phyloP scores from a whole-genome alignment of 1,284 basidiomycete genomes.

The Thecaphora thlaspeos region DNA sequence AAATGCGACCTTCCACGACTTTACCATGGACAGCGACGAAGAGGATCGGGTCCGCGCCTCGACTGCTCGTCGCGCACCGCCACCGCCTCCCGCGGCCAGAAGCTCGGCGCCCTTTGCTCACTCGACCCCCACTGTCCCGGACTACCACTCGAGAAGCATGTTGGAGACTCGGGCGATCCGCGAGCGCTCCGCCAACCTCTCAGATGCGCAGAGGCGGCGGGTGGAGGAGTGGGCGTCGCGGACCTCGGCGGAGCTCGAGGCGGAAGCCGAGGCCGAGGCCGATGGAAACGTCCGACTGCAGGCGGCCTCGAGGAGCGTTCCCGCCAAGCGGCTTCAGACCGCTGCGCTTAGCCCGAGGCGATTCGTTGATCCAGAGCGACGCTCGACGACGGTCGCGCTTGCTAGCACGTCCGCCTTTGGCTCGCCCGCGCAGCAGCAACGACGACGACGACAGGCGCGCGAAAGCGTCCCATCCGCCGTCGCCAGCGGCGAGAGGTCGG shows the following conservation, averaged over 20 bases:
- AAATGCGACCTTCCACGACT: constrained; percentile 25
- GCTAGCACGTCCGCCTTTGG: neutral
- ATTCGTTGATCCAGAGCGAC: no score
- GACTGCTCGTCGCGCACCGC: neutral
- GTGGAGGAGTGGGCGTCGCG: neutral
- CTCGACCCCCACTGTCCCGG: neutral
- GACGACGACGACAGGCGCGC: neutral
- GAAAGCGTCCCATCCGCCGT: neutral
- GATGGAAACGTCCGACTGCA: neutral
- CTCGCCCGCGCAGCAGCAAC: neutral
- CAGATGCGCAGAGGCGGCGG: neutral
- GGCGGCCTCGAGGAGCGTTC: neutral
- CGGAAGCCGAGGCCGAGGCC: neutral
- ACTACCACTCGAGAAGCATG: neutral
- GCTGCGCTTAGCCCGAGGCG: no score
- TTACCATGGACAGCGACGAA: constrained; percentile 34
- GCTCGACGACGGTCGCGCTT: neutral
- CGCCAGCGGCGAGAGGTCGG: neutral
- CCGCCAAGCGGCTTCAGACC: neutral
- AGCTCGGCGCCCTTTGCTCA: neutral
- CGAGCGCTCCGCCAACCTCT: neutral
- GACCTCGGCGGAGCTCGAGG: neutral
- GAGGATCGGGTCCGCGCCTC: constrained; percentile 12
- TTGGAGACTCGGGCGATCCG: neutral
- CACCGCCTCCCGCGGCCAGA: neutral